Base-by-base conservation (phyloP, 108 stramenopile genomes). In the Pseudonitzschia delicatissima region DNA sequence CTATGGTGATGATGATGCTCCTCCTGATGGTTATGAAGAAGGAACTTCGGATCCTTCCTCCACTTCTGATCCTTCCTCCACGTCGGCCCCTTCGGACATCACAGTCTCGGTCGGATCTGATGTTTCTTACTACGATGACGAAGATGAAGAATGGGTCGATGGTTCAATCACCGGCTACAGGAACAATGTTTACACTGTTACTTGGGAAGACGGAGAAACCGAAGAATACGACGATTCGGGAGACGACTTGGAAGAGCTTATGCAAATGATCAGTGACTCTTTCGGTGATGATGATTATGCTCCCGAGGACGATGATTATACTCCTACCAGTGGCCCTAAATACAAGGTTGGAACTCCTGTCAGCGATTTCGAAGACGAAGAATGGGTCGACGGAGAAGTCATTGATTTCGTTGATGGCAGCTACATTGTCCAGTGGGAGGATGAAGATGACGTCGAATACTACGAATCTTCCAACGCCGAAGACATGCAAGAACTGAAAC, bases 401-500 rank as follows among this genome's bases (percentile, higher is more conserved):
- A 29, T 55, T 33, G 53, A 9, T n/a, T 55, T 55, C 15, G 31
- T 31, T 5, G 53, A 55, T 8, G 53, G 53, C 0, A 55, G 32
- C 53, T 55, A 55, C 53, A 17, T 55, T 28, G 53, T 55, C 0
- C 29, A 32, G 17, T 55, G 53, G 53, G 32, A 32, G 12, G 53
- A 55, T 27, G 53, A 55, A 33, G 53, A 55, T 27, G 53, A 55
- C 3, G 31, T 33, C 31, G 53, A 55, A 33, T 55, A 55, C 53
- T 55, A 55, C 53, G 53, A 9, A 27, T 55, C 53, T 9, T 28
- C 26, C 31, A 33, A 55, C 32, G 53, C 53, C 0, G 53, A 55
- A 55, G 53, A 55, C 32, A 55, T 55, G 53, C 53, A 55, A 33
- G 31, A 31, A 31, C 32, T 55, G 25, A 17, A 5, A 2, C 5